Percentiles rank a stretch among this genome's conserved stretches.
Conservation (phyloP, 106 monocot genomes). For the Dendrobium officinale region DNA sequence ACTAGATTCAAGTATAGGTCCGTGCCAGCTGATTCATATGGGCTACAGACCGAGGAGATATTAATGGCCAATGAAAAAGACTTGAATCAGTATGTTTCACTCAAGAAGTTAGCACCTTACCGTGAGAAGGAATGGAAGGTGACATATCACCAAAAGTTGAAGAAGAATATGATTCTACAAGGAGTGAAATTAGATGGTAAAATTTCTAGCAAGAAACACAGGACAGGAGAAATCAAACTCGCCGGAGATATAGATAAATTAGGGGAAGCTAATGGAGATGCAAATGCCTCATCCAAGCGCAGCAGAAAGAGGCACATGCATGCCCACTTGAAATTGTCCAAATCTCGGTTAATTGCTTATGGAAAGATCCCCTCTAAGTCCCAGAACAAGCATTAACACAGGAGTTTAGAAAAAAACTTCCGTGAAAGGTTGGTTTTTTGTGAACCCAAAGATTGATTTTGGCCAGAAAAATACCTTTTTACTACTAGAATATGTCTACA, state of each 20-base stretch:
- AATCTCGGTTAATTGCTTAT: conserved; percentile 48
- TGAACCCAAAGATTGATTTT: no score
- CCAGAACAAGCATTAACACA: conserved; percentile 34
- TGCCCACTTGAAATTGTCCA: conserved; percentile 45
- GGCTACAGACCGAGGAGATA: conserved; percentile 63
- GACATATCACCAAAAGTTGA: conserved; percentile 64
- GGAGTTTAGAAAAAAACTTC: neutral
- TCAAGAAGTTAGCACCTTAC: conserved; percentile 89
- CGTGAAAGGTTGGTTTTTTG: neutral
- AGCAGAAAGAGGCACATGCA: conserved; percentile 33
- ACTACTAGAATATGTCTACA: no score
- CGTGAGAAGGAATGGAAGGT: conserved; percentile 82
- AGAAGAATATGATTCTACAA: conserved; percentile 45
- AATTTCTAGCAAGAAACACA: conserved; percentile 26
- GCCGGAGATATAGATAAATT: conserved; percentile 9
- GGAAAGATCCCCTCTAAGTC: conserved; percentile 40
- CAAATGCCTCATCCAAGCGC: conserved; percentile 25
- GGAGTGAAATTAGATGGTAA: conserved; percentile 22
- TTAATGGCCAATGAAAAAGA: conserved; percentile 67
- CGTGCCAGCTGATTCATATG: conserved; percentile 59
- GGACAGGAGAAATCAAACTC: neutral
- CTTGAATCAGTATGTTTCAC: conserved; percentile 92
- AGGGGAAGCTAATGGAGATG: conserved; percentile 20
- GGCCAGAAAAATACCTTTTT: no score
- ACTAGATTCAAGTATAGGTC: conserved; percentile 84